Base-by-base conservation (phyloP, 495 filamentous ascomycete species). In the Xylaria scruposa region DNA sequence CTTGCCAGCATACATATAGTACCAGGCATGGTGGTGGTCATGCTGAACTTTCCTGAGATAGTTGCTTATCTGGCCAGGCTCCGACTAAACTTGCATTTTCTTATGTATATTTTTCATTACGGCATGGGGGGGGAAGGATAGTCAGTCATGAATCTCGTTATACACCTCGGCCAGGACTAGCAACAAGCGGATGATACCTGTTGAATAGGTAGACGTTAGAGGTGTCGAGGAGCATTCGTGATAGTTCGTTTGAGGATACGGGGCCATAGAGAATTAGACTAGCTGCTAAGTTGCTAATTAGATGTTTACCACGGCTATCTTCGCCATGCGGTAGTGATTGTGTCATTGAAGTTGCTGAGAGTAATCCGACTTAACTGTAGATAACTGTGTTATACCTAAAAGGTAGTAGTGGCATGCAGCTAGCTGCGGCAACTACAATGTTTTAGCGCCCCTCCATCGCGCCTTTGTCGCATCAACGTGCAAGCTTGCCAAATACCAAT, bases 1-100 rank as follows among this genome's bases (percentile, higher is more conserved):
- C 62, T 67, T 60, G 70, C 62, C 62, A 71, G 53, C 62, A 71
- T 71, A 59, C 47, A 66, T 71, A 71, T 54, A 46, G 53, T 47
- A 49, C 51, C 38, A 60, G 61, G 13, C 60, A 29, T 33, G 46
- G 31, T 60, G 70, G 51, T 60, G 70, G 51, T 42, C 33, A 60
- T 49, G 70, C 59, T 66, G 49, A 60, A 66, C 47, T 47, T 59
- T 59, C 70, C 51, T 24, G 61, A 59, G 21, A 71, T 71, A 65
- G 15, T 65, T 67, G 51, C 29, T 60, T 31, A 59, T 49, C 24
- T 59, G 70, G 49, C 70, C 38, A 21, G 53, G 17, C 21, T 59
- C 46, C 49, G 21, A 56, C 62, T 26, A 21, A 58, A 58, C 21
- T 61, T 54, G 44, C 10, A 31, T 54, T 53, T 69, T 60, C 31